Conservation (phyloP, 2,329 filamentous ascomycete species). For the Colletotrichum sojae region DNA sequence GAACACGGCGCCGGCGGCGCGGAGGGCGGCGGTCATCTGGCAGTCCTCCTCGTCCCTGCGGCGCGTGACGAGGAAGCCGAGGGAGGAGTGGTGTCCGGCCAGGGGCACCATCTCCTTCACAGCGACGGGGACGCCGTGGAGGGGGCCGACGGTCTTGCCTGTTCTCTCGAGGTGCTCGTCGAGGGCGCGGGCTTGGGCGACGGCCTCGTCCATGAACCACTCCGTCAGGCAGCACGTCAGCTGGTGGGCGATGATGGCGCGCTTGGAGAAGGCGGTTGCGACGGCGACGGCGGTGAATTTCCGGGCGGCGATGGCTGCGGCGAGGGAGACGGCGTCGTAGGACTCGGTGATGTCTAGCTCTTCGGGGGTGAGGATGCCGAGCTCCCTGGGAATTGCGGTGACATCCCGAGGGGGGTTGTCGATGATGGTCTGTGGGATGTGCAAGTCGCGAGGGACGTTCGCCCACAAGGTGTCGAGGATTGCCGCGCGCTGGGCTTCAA, state of each 20-base stretch:
- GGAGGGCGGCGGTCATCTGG: conserved; percentile 69
- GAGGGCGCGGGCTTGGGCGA: conserved; percentile 48
- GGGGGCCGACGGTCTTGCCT: conserved; percentile 64
- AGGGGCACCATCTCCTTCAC: conserved; percentile 75
- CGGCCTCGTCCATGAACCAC: conserved; percentile 60
- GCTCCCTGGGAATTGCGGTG: conserved; percentile 52
- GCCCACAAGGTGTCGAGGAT: conserved; percentile 50
- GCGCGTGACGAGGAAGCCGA: conserved; percentile 68
- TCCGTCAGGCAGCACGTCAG: conserved; percentile 57
- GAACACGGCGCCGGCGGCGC: conserved; percentile 71
- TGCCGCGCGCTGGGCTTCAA: conserved; percentile 43
- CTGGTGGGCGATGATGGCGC: conserved; percentile 48
- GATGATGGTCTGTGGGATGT: conserved; percentile 47
- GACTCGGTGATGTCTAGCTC: conserved; percentile 65
- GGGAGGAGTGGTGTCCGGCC: conserved; percentile 60
- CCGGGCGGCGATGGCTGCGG: conserved; percentile 53
- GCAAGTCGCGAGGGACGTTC: conserved; percentile 49
- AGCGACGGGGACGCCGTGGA: conserved; percentile 66
- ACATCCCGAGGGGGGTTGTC: conserved; percentile 46
- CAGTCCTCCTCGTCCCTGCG: conserved; percentile 65
- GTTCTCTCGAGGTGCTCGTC: conserved; percentile 58
- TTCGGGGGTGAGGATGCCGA: conserved; percentile 58
- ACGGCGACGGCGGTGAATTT: conserved; percentile 57
- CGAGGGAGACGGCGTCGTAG: conserved; percentile 59
- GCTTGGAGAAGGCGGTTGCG: conserved; percentile 49